Base-by-base conservation (phyloP, 2,329 filamentous ascomycete genomes). In the Dactylellina leptospora region DNA sequence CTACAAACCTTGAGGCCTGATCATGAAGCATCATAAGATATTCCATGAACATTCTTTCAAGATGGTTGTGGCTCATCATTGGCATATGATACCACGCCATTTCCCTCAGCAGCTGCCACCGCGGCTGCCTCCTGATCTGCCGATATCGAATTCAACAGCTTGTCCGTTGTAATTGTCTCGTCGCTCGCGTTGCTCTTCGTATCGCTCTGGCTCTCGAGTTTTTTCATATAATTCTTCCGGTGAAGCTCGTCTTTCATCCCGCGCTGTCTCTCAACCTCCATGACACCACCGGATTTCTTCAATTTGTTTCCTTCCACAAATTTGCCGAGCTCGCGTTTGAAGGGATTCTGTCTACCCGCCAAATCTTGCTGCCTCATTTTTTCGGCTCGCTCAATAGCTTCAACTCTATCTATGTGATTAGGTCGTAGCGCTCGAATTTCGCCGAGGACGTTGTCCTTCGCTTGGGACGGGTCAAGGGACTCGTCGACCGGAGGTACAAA, bases 301-400 rank as follows among this genome's bases (percentile, higher is more conserved):
- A 99, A 82, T 80, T 90, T 95, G 66, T 92, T 92, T 77, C 96
- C 91, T 74, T 90, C 86, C 0, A 97, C 93, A 78, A 97, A 99
- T 28, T 81, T 85, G 13, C 87, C 86, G 6, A 99, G 85, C 80
- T 99, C 95, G 76, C 90, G 90, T 79, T 90, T 91, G 78, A 99
- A 89, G 27, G 85, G 84, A 76, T 91, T 90, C 33, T 89, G 90
- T 1, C 95, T 86, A 74, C 83, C 88, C 78, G 91, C 90, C 0
- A 99, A 85, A 78, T 99, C 95, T 78, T 91, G 92, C 80, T 95
- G 90, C 20, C 95, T 85, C 5, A 92, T 85, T 81, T 93, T 95
- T 81, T 97, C 95, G 0, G 95, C 95, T n/a, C 95, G 88, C 80
- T 97, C 93, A 75, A 99, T 99, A 33, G 95, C 95, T 80, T 97